Percentiles rank a stretch among this genome's conserved stretches.
phyloP scores from a whole-genome alignment of 2,329 filamentous ascomycete genomes.

The Fusarium sp. region DNA sequence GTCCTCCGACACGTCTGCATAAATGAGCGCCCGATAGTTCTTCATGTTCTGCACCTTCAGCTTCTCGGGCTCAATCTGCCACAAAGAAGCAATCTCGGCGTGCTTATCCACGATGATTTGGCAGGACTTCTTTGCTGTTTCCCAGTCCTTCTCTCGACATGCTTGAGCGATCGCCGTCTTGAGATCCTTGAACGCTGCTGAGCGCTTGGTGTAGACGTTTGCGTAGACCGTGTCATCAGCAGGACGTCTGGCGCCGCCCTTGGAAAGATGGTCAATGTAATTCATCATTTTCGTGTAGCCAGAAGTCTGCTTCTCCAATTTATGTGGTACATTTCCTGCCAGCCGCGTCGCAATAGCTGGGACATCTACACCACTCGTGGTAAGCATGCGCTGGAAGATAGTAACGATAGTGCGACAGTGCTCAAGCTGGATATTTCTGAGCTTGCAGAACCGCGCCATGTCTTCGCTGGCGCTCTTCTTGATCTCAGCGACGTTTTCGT shows the following conservation, averaged over 20 bases:
- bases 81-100: not conserved
- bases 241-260: slow-evolving; percentile 1
- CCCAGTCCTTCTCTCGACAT: slow-evolving; percentile 5
- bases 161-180: not conserved
- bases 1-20: not conserved
- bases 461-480: not conserved
- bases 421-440: slow-evolving; percentile 26
- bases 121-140: not conserved
- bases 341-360: not conserved
- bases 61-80: slow-evolving; percentile 2
- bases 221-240: slow-evolving; percentile 14
- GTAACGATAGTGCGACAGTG: slow-evolving; percentile 18
- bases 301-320: slow-evolving; percentile 13
- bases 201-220: slow-evolving; percentile 27
- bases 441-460: slow-evolving; percentile 12
- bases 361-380: rapidly evolving
- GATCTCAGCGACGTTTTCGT: slow-evolving; percentile 2
- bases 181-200: slow-evolving; percentile 18
- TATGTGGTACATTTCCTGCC: not conserved
- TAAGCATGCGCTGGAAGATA: slow-evolving; percentile 16
- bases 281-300: slow-evolving; percentile 11
- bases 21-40: not conserved
- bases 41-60: slow-evolving; percentile 22
- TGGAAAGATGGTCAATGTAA: not conserved
- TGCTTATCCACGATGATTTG: slow-evolving; percentile 3